These are phyloP conservation scores for Cylindricascospora bacillispora DNA, from an alignment of 1,139 yeast genomes.

Conservation along the genomic window DNA sequence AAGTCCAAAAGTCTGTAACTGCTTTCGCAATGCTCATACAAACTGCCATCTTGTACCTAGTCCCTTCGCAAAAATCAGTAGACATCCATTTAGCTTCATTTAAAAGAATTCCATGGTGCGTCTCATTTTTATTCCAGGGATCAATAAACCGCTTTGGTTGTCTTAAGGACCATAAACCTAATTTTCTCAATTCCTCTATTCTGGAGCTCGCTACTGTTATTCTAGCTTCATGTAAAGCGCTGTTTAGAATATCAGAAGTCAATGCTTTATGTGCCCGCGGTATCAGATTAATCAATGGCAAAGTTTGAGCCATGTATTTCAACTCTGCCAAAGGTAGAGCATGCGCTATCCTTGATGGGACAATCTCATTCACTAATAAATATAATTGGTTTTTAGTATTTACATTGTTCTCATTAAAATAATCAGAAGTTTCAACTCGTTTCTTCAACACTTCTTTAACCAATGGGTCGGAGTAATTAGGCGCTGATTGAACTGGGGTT, in stretches of 20 bases:
- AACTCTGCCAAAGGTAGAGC: constrained; percentile 70
- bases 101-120: constrained; percentile 66
- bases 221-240: constrained; percentile 84
- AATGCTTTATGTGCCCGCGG: constrained; percentile 80
- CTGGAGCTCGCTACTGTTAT: constrained; percentile 85
- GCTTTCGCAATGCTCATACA: constrained; percentile 62
- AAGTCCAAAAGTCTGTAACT: constrained; percentile 62
- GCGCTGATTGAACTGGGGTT: constrained; percentile 6
- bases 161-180: constrained; percentile 81
- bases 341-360: constrained; percentile 39
- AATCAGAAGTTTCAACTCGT: constrained; percentile 6
- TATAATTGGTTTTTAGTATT: constrained; percentile 30
- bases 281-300: constrained; percentile 68
- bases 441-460: constrained; percentile 5
- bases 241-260: constrained; percentile 73
- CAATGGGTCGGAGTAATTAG: constrained; percentile 4
- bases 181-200: constrained; percentile 80
- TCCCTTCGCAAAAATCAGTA: constrained; percentile 59
- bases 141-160: constrained; percentile 67
- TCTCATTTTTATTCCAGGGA: constrained; percentile 37
- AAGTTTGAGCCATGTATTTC: constrained; percentile 74
- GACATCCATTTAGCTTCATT: constrained; percentile 83
- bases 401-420: constrained; percentile 12
- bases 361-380: constrained; percentile 32
- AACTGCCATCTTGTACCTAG: constrained; percentile 55